phyloP scores from a whole-genome alignment of 2,329 filamentous ascomycete species.

The Cercospora canescens region DNA sequence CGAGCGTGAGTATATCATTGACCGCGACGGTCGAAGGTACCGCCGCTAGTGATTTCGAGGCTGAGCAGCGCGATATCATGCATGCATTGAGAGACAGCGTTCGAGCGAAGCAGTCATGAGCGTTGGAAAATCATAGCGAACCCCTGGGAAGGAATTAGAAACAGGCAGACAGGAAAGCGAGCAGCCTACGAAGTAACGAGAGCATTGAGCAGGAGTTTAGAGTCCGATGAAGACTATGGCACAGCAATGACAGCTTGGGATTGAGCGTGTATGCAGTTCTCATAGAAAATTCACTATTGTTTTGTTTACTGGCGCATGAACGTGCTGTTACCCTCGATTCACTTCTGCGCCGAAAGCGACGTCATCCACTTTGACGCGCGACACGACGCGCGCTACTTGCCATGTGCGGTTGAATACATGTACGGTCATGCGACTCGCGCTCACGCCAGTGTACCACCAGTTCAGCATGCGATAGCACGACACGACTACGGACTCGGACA shows the following conservation, averaged over 20 bases:
- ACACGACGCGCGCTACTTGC: neutral
- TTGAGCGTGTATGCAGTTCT: neutral
- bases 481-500: constrained; percentile 4
- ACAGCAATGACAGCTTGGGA: neutral
- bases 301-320: neutral
- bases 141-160: constrained; percentile 8
- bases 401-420: neutral
- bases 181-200: constrained; percentile 15
- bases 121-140: constrained; percentile 3
- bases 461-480: constrained; percentile 14
- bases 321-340: neutral
- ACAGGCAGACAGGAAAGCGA: constrained; percentile 6
- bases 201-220: constrained; percentile 1
- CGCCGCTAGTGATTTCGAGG: constrained; percentile 10
- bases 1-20: constrained; percentile 69
- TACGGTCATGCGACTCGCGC: neutral
- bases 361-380: constrained; percentile 1
- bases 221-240: neutral
- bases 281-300: neutral
- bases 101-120: constrained; percentile 5
- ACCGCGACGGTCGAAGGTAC: constrained; percentile 41
- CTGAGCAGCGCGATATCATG: neutral
- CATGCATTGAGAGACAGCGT: constrained; percentile 9
- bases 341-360: neutral
- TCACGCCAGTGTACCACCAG: neutral